A percentile compares a stretch with the other conserved stretches of the same genome.
These are phyloP conservation scores for Sporothrix pallida DNA, from an alignment of 2,329 filamentous ascomycete genomes.

Conservation along the genomic window DNA sequence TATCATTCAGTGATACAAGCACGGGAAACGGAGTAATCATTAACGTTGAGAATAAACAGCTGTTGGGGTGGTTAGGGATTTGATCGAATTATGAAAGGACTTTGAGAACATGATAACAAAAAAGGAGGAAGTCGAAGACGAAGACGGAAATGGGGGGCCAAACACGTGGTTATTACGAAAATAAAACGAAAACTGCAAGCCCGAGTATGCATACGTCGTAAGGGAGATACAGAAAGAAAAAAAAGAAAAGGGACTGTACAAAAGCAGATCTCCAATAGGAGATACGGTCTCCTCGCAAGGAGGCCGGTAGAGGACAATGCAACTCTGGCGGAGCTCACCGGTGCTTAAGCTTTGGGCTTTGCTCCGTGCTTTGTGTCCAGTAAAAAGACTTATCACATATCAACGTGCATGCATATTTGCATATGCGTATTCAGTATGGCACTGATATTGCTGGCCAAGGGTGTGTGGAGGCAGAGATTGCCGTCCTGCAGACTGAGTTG, in stretches of 20 bases:
- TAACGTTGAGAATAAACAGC: neutral
- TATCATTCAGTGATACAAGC: neutral
- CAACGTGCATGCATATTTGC: too few species aligned
- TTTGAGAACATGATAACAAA: neutral
- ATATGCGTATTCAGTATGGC: neutral
- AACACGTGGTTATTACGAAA: neutral
- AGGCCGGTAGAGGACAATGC: neutral
- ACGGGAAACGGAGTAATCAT: neutral
- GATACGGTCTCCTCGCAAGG: conserved; percentile 2
- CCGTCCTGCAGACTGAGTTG: neutral
- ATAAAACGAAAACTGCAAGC: neutral
- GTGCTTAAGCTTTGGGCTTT: too few species aligned
- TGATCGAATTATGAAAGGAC: neutral
- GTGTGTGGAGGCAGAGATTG: neutral
- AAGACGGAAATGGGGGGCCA: too few species aligned
- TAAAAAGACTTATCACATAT: too few species aligned
- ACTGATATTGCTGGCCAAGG: neutral
- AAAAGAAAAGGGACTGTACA: neutral
- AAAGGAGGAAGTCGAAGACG: neutral
- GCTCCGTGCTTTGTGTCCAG: too few species aligned
- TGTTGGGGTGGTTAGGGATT: neutral
- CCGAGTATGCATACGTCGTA: neutral
- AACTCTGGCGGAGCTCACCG: neutral
- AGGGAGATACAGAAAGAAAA: neutral
- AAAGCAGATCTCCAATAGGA: neutral